Percentiles rank a stretch among this genome's conserved stretches.
These are phyloP conservation scores for Neofusicoccum laricinum DNA, from an alignment of 2,329 filamentous ascomycete genomes.

Conservation along the genomic window DNA sequence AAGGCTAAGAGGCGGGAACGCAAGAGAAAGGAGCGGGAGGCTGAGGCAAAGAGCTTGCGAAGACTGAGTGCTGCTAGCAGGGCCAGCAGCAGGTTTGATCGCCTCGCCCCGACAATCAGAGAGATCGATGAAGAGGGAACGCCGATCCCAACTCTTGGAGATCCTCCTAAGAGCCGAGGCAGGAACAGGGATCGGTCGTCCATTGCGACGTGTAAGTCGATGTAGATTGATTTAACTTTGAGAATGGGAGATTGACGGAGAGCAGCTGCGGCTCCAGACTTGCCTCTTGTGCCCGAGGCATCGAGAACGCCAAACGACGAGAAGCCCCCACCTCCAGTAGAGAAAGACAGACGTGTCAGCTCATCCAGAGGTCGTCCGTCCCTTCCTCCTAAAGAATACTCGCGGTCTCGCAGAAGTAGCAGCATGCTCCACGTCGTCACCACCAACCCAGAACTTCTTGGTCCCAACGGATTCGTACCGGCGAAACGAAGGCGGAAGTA, in stretches of 20 bases:
- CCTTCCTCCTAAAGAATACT: conserved; percentile 77
- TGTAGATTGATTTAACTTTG: conserved; percentile 23
- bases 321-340: conserved; percentile 65
- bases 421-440: conserved; percentile 86
- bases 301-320: conserved; percentile 38
- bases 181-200: conserved; percentile 68
- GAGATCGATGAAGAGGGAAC: conserved; percentile 75
- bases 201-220: conserved; percentile 28
- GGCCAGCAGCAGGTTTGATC: conserved; percentile 81
- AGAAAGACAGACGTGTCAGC: conserved; percentile 72
- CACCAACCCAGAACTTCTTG: conserved; percentile 60
- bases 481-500: conserved; percentile 55
- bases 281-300: conserved; percentile 72
- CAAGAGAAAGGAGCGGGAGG: conserved; percentile 81
- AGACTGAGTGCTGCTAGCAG: conserved; percentile 87
- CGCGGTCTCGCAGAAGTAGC: conserved; percentile 68
- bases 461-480: conserved; percentile 55
- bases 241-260: neutral
- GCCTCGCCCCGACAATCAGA: conserved; percentile 71
- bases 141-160: conserved; percentile 46
- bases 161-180: conserved; percentile 68
- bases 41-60: conserved; percentile 73
- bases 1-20: conserved; percentile 78
- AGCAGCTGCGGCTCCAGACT: conserved; percentile 51
- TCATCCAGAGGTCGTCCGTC: conserved; percentile 75